Evolutionary conservation across 2,329 filamentous ascomycete species (phyloP), one percentile per base, ranked within the genome.

Genomic region (Fusarium virguliforme): DNA sequence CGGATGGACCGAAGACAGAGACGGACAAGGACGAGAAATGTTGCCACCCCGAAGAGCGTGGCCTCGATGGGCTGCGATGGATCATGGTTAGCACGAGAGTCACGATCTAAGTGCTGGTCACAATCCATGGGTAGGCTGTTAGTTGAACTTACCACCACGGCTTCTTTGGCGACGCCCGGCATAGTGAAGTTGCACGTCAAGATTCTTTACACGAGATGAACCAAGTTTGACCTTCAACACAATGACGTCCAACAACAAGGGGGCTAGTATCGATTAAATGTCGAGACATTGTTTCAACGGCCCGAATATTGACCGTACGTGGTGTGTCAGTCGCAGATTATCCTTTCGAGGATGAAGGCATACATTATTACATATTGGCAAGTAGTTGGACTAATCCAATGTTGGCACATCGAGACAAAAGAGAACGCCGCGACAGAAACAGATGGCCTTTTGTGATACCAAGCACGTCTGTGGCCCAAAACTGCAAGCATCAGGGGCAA

Each of bases 21-120:
- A 9, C 77, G 76, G 2, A 69, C 71, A 28, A 66, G 22, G 0
- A 77, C 68, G 43, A 78, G 62, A 8, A 73, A 9, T 4, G 72
- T 41, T 37, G 76, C 69, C 24, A 78, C 26, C 4, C 48, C 55
- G 7, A 78, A 59, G 18, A 78, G 74, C 26, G 70, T 60, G 61
- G 73, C 73, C 70, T 78, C 76, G 46, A 78, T 74, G 30, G 77
- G 77, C 76, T 78, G 55, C n/a, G 38, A 54, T 63, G 18, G 24
- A 50, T 38, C 32, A 37, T n/a, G 1, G 38, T 71, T 46, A 72
- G 69, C 55, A 54, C 66, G 50, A 38, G 57, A 63, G 22, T 12
- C 18, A 35, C 13, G 54, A 54, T 55, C 37, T 9, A 55, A 46
- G 43, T 50, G 60, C 18, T 26, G n/a, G 64, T 53, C 35, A 37